Percentiles rank a stretch among this genome's conserved stretches.
Conservation (phyloP, 495 filamentous ascomycete species). For the Xylaria grammica region DNA sequence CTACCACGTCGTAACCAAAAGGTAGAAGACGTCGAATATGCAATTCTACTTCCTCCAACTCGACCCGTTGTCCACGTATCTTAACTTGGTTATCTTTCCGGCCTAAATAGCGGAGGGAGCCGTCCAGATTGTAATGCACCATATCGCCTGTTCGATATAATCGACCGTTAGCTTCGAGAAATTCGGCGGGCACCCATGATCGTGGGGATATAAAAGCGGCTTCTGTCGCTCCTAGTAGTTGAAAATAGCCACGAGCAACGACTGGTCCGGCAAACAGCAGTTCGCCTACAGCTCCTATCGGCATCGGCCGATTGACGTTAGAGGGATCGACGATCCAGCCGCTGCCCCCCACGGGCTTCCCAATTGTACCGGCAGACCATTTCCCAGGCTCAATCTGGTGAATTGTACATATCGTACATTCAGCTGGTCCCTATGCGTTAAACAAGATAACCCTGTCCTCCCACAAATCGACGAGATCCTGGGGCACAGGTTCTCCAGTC, state of each 20-base stretch:
- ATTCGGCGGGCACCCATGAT: slow-evolving; percentile 46
- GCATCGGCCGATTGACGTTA: slow-evolving; percentile 39
- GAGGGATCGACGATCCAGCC: slow-evolving; percentile 49
- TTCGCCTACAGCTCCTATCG: slow-evolving; percentile 53
- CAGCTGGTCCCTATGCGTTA: slow-evolving; percentile 70
- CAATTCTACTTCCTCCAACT: slow-evolving; percentile 47
- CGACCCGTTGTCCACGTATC: slow-evolving; percentile 48
- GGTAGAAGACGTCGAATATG: too few species aligned
- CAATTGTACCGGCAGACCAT: slow-evolving; percentile 73
- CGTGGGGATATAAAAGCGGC: slow-evolving; percentile 54
- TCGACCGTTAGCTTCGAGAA: slow-evolving; percentile 15
- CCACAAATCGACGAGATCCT: background rate
- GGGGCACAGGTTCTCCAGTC: background rate
- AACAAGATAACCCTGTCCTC: slow-evolving; percentile 47
- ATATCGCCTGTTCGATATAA: slow-evolving; percentile 51
- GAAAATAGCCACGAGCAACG: slow-evolving; percentile 59
- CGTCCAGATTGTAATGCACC: slow-evolving; percentile 37
- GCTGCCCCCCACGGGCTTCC: slow-evolving; percentile 54
- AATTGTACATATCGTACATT: slow-evolving; percentile 73
- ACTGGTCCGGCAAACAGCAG: slow-evolving; percentile 51
- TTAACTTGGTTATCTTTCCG: slow-evolving; percentile 53
- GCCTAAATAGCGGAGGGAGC: slow-evolving; percentile 45
- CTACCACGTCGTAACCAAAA: too few species aligned
- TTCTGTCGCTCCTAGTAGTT: slow-evolving; percentile 56
- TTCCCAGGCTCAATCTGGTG: slow-evolving; percentile 63